Conservation (phyloP, 202 grass and related monocot species). For the Panicum hallii region DNA sequence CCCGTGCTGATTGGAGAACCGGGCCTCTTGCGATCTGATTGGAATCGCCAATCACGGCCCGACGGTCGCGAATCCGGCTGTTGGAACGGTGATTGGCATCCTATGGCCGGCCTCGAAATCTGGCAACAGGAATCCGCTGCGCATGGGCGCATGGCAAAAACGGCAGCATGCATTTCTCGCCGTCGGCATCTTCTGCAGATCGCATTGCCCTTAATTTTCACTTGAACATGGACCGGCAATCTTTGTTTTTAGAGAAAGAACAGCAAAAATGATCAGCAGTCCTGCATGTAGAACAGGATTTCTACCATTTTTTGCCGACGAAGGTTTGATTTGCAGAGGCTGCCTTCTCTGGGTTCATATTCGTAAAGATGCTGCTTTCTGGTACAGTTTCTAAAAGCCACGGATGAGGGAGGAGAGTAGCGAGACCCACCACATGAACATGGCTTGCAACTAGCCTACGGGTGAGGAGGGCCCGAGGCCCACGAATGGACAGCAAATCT, state of each 20-base stretch:
- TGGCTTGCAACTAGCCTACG: too few relatives aligned
- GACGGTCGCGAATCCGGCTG: background rate
- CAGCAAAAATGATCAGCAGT: too few relatives aligned
- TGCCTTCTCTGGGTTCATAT: background rate
- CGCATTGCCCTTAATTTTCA: background rate
- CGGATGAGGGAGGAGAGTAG: background rate
- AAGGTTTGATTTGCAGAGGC: background rate
- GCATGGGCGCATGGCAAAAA: background rate
- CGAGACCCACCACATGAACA: background rate
- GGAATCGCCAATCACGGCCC: conserved; percentile 32
- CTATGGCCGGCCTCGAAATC: background rate
- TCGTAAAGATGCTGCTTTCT: background rate
- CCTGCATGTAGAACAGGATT: too few relatives aligned
- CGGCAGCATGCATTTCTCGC: background rate
- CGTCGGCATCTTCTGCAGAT: background rate
- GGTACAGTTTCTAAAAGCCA: background rate
- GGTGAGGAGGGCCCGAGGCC: background rate
- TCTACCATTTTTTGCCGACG: background rate
- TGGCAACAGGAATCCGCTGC: background rate
- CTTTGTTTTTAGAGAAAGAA: too few relatives aligned
- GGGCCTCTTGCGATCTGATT: conserved; percentile 5
- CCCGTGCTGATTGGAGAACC: background rate
- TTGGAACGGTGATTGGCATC: conserved; percentile 25
- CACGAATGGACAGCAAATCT: background rate
- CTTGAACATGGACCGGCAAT: background rate